Conservation (phyloP, 2,329 filamentous ascomycete species). For the Botryotinia globosa region DNA sequence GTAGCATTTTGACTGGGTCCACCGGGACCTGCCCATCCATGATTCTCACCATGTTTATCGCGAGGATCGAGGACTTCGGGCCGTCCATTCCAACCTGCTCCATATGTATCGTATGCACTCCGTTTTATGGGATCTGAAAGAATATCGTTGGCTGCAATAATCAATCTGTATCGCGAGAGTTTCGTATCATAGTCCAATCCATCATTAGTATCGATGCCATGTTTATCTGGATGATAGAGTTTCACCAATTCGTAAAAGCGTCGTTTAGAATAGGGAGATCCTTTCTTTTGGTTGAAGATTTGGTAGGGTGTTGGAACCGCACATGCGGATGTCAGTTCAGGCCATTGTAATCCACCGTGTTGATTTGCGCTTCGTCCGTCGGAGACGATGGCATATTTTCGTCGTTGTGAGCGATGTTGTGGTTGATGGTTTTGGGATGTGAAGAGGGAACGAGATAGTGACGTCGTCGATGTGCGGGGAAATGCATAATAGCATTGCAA, state of each 20-base stretch:
- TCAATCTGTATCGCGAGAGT: slow-evolving; percentile 84
- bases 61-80: slow-evolving; percentile 37
- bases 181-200: slow-evolving; percentile 58
- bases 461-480: slow-evolving; percentile 38
- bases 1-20: slow-evolving; percentile 73
- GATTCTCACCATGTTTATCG: slow-evolving; percentile 26
- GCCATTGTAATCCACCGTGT: slow-evolving; percentile 36
- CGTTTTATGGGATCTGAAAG: slow-evolving; percentile 79
- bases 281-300: slow-evolving; percentile 63
- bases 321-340: slow-evolving; percentile 35
- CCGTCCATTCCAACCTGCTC: slow-evolving; percentile 70
- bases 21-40: slow-evolving; percentile 33
- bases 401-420: slow-evolving; percentile 29
- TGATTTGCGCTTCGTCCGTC: slow-evolving; percentile 40
- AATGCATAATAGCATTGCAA: slow-evolving; percentile 37
- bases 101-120: slow-evolving; percentile 76
- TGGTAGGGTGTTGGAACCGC: slow-evolving; percentile 73
- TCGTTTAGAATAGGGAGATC: slow-evolving; percentile 73
- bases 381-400: slow-evolving; percentile 41
- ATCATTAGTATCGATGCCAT: slow-evolving; percentile 41
- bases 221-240: slow-evolving; percentile 86
- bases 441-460: slow-evolving; percentile 28
- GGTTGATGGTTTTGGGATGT: background rate
- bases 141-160: slow-evolving; percentile 84
- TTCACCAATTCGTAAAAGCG: slow-evolving; percentile 92